A percentile compares a stretch with the other conserved stretches of the same genome.
Conservation (phyloP, 2,329 filamentous ascomycete genomes). For the Calonectria pseudoturangicola region DNA sequence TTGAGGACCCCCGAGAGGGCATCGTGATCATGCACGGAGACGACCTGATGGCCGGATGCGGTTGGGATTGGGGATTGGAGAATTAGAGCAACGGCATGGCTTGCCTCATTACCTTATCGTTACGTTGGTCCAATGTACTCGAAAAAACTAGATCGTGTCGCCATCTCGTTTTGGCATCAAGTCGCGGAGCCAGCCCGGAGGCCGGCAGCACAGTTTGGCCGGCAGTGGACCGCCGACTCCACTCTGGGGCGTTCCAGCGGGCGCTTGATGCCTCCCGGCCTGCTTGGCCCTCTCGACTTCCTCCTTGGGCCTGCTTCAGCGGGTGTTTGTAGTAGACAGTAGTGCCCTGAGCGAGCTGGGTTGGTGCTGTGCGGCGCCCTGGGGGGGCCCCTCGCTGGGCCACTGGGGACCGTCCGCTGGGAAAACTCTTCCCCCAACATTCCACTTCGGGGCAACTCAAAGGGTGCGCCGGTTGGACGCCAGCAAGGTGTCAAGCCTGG, state of each 20-base stretch:
- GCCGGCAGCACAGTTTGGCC: conserved; percentile 48
- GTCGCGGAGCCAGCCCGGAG: conserved; percentile 38
- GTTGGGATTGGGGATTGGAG: conserved; percentile 29
- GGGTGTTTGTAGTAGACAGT: conserved; percentile 28
- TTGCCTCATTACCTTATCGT: conserved; percentile 37
- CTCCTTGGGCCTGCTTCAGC: conserved; percentile 12
- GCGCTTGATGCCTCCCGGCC: conserved; percentile 30
- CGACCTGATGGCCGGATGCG: conserved; percentile 49
- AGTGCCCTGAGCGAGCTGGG: conserved; percentile 41
- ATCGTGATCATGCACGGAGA: conserved; percentile 54
- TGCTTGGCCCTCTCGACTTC: neutral
- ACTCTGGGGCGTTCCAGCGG: conserved; percentile 33
- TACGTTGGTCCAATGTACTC: conserved; percentile 11
- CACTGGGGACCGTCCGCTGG: conserved; percentile 49
- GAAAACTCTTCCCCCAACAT: conserved; percentile 58
- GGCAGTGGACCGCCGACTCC: conserved; percentile 42
- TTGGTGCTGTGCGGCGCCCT: conserved; percentile 40
- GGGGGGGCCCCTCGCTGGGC: conserved; percentile 49
- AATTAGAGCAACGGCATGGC: conserved; percentile 38
- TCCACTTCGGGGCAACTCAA: conserved; percentile 56
- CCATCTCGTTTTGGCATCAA: conserved; percentile 22
- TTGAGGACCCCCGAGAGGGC: conserved; percentile 44
- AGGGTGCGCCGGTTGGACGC: conserved; percentile 48
- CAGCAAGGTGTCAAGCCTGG: conserved; percentile 50
- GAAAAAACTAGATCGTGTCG: conserved; percentile 37